Evolutionary conservation across 495 filamentous ascomycete species (phyloP).

Genomic region (Trichoderma virens): DNA sequence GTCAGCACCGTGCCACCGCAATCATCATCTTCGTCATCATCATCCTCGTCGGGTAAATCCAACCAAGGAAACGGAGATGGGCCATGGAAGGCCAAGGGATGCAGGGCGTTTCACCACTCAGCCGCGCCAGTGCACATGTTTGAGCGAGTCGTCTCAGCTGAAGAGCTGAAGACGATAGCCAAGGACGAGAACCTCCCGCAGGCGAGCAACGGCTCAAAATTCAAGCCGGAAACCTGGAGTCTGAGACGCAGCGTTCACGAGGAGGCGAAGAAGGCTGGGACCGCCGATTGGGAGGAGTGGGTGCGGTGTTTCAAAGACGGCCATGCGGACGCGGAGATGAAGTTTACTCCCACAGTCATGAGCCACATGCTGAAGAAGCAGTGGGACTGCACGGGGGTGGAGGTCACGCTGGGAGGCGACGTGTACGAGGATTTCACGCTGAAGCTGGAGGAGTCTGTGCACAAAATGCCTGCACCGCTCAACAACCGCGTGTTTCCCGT

Average conservation of each 20-base stretch:
- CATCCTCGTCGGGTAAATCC: conserved; percentile 23
- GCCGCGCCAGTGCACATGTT: conserved; percentile 38
- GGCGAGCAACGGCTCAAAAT: conserved; percentile 10
- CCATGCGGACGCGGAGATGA: conserved; percentile 61
- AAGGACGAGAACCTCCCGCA: conserved; percentile 1
- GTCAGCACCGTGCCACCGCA: conserved; percentile 25
- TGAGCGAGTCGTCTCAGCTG: conserved; percentile 31
- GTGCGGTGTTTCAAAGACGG: conserved; percentile 46
- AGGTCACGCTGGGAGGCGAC: conserved; percentile 28
- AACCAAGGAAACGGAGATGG: conserved; percentile 19
- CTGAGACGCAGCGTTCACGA: conserved; percentile 57
- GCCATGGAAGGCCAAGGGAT: conserved; percentile 35
- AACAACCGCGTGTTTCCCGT: conserved; percentile 50
- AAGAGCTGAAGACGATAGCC: conserved; percentile 24
- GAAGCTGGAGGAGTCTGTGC: conserved; percentile 41
- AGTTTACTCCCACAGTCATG: conserved; percentile 65
- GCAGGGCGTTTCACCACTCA: conserved; percentile 39
- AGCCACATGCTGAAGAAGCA: conserved; percentile 41
- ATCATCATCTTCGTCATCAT: conserved; percentile 18
- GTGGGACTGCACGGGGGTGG: conserved; percentile 42
- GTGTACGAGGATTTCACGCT: conserved; percentile 45
- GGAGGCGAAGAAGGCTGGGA: conserved; percentile 44
- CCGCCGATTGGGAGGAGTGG: conserved; percentile 63
- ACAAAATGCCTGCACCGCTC: conserved; percentile 41
- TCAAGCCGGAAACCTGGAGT: conserved; percentile 55